Evolutionary conservation across 1,284 basidiomycete species (phyloP), one percentile per base, ranked within the genome.

Genomic region (Cryptococcus sp.): DNA sequence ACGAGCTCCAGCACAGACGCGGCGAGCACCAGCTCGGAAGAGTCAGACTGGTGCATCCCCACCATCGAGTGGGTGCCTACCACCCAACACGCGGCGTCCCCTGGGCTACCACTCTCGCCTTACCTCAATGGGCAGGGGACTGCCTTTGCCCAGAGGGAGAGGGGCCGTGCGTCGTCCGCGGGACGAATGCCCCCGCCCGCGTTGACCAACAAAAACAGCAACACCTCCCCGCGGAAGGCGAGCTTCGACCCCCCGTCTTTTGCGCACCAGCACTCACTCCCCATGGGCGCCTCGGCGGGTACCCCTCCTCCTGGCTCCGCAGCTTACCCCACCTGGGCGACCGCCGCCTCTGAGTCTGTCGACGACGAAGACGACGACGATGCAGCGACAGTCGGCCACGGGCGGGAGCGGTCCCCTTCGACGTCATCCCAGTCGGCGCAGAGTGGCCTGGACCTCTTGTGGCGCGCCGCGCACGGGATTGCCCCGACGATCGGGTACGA

Each of bases 21-120:
- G 11, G 64, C 64, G 3, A 70, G 70, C 20, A 72, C 70, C 0
- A 72, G 69, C 9, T 73, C 71, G 0, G 74, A 76, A 42, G 74
- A 76, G 55, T 68, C 65, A 9, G 73, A 76, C 52, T 65, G 70
- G 48, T 72, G 70, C 47, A 60, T 76, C 20, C 71, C 72, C 0
- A 60, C 65, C 1, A 67, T 76, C 13, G 69, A 73, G 60, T 76
- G 73, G 73, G 73, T 76, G 11, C 52, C 52, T 4, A 54, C 59
- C 1, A 40, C n/a, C 37, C 48, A 50, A 20, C 52, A 55, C 35
- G 48, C 48, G 23, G 43, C 21, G 45, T 53, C 37, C 43, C 48
- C 52, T 28, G 50, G 38, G 15, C 60, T 51, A 45, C 54, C 46
- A 36, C 50, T 49, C 39, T 53, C 57, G 4, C 60, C 55, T 2